Evolutionary conservation across 2,329 filamentous ascomycete genomes (phyloP).

Genomic region (Didymella glomerata): DNA sequence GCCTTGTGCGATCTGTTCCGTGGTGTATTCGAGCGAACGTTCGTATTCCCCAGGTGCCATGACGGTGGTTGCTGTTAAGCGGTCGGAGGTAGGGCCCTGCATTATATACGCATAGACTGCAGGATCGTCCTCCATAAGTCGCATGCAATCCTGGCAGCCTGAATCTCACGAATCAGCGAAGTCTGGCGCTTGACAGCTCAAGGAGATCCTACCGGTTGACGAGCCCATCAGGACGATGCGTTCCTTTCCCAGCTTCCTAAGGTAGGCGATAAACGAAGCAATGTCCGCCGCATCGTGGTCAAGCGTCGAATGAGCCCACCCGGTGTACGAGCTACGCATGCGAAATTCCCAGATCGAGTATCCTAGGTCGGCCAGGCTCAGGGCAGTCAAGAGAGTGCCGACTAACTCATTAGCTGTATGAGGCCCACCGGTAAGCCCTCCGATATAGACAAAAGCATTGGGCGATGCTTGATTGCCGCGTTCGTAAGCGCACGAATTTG

Average conservation of each 20-base stretch:
- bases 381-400: slow-evolving; percentile 4
- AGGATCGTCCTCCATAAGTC: background rate
- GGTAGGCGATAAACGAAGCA: slow-evolving; percentile 23
- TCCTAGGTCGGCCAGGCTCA: background rate
- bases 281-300: slow-evolving; percentile 29
- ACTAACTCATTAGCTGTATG: slow-evolving; percentile 17
- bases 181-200: background rate
- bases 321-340: slow-evolving; percentile 33
- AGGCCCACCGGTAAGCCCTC: slow-evolving; percentile 29
- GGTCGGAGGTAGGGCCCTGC: slow-evolving; percentile 29
- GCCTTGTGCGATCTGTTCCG: slow-evolving; percentile 12
- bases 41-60: slow-evolving; percentile 22
- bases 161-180: background rate
- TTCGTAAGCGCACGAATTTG: slow-evolving; percentile 28
- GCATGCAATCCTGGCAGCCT: slow-evolving; percentile 5
- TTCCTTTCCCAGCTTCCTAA: slow-evolving; percentile 16
- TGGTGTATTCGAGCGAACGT: slow-evolving; percentile 15
- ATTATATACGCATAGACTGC: slow-evolving; percentile 27
- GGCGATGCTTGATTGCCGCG: slow-evolving; percentile 13
- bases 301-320: slow-evolving; percentile 30
- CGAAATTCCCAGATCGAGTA: slow-evolving; percentile 31
- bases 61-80: slow-evolving; percentile 24
- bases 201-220: slow-evolving; percentile 17
- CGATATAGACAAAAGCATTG: slow-evolving; percentile 28
- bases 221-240: slow-evolving; percentile 21